A percentile compares a stretch with the other conserved stretches of the same genome.
These are phyloP conservation scores for Penicillium parvum DNA, from an alignment of 495 filamentous ascomycete species.

Conservation along the genomic window DNA sequence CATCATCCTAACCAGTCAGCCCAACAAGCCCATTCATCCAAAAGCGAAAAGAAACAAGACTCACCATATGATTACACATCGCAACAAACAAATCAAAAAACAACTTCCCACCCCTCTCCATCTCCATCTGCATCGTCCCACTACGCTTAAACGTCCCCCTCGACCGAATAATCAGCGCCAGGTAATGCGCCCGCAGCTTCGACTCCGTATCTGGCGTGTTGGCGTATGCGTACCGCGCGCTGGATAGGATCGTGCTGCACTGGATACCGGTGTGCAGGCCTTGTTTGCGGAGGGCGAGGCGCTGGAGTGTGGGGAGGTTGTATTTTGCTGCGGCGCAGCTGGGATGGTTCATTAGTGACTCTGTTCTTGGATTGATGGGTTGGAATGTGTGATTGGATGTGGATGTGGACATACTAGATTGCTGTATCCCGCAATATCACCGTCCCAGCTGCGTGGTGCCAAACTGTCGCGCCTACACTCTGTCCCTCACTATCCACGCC, in stretches of 20 bases:
- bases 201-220: constrained; percentile 87
- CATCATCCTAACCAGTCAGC: constrained; percentile 22
- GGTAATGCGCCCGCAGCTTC: constrained; percentile 83
- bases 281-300: constrained; percentile 79
- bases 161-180: constrained; percentile 84
- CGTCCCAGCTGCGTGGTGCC: constrained; percentile 57
- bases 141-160: constrained; percentile 84
- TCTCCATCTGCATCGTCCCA: constrained; percentile 95
- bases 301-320: constrained; percentile 74
- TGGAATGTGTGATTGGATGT: background rate
- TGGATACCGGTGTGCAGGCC: constrained; percentile 77
- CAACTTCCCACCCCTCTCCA: constrained; percentile 78
- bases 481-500: constrained; percentile 28
- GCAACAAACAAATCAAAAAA: constrained; percentile 95
- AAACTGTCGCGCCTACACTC: constrained; percentile 60
- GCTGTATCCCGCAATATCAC: constrained; percentile 81
- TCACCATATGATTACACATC: constrained; percentile 80
- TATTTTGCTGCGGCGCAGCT: constrained; percentile 79
- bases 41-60: constrained; percentile 16
- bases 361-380: too few species aligned
- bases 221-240: constrained; percentile 81
- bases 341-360: background rate
- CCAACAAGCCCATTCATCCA: background rate
- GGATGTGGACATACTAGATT: constrained; percentile 55
- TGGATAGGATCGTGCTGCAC: constrained; percentile 76